Evolutionary conservation across 2,329 filamentous ascomycete genomes (phyloP).

Genomic region (Coniochaeta sp.): DNA sequence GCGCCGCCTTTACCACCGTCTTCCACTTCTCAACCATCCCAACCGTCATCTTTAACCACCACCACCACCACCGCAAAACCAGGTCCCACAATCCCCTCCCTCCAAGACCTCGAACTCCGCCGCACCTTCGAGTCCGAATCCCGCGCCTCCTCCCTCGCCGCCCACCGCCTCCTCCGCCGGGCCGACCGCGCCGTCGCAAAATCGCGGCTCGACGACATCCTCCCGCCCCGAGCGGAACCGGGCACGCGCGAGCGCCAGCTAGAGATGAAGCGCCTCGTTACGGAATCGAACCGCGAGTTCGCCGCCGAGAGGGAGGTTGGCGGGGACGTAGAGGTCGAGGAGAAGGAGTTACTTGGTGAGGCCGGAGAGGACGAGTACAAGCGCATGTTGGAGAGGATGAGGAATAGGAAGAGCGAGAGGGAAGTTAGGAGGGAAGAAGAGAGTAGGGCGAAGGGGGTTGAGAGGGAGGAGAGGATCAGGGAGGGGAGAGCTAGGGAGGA

Average conservation of each 20-base stretch:
- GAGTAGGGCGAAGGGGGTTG: no score
- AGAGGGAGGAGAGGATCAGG: no score
- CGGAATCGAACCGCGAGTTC: constrained; percentile 69
- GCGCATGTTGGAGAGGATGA: no score
- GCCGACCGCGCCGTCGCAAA: constrained; percentile 60
- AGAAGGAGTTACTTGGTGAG: no score
- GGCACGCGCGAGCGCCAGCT: constrained; percentile 77
- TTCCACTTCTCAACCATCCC: constrained; percentile 33
- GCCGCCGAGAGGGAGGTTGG: no score
- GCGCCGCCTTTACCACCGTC: constrained; percentile 35
- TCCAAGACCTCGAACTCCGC: constrained; percentile 64
- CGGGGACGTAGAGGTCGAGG: no score
- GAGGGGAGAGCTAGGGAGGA: no score
- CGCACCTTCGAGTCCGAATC: constrained; percentile 45
- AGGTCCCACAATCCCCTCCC: constrained; percentile 60
- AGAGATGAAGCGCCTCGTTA: constrained; percentile 73
- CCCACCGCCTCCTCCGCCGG: constrained; percentile 55
- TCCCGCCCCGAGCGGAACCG: constrained; percentile 67
- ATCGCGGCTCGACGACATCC: constrained; percentile 71
- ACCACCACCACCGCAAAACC: constrained; percentile 16
- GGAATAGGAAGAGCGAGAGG: no score
- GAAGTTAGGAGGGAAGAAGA: no score
- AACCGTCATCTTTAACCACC: constrained; percentile 10
- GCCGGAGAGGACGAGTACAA: no score
- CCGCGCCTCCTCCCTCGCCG: constrained; percentile 34